phyloP scores from a whole-genome alignment of 2,329 filamentous ascomycete genomes.

The Myrmaecium sp. region DNA sequence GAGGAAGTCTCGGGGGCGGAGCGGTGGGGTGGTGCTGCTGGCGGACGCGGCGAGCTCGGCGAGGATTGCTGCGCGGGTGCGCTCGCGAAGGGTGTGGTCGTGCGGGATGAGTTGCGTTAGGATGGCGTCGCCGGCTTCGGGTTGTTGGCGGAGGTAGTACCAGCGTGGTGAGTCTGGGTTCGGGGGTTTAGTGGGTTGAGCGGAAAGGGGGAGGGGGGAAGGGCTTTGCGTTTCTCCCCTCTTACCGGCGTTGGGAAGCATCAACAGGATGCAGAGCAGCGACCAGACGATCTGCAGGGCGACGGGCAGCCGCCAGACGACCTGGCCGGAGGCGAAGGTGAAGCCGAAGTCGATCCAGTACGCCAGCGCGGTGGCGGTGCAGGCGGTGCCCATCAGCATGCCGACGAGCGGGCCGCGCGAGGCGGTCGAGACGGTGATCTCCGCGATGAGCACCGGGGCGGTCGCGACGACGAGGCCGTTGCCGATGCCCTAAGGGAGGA shows the following conservation, averaged over 20 bases:
- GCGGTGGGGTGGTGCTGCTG: constrained; percentile 4
- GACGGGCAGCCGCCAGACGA: constrained; percentile 17
- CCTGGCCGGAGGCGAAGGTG: constrained; percentile 11
- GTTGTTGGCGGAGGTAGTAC: constrained; percentile 10
- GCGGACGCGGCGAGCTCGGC: constrained; percentile 7
- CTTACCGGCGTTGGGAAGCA: constrained; percentile 10
- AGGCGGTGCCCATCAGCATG: constrained; percentile 13
- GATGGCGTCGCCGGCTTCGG: constrained; percentile 10
- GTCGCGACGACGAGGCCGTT: constrained; percentile 16
- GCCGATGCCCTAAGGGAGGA: constrained; percentile 14
- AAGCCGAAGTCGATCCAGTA: constrained; percentile 21
- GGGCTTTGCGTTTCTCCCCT: too few relatives aligned
- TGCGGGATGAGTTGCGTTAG: constrained; percentile 10
- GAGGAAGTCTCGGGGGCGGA: constrained; percentile 11
- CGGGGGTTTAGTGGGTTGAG: too few relatives aligned
- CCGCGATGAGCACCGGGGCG: constrained; percentile 15
- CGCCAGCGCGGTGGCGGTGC: constrained; percentile 12
- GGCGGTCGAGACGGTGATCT: constrained; percentile 12
- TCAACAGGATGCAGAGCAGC: constrained; percentile 9
- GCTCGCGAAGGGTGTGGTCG: constrained; percentile 6
- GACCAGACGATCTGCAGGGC: constrained; percentile 15
- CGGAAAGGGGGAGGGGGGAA: neutral
- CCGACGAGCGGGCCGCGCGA: constrained; percentile 14
- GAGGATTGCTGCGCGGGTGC: constrained; percentile 6
- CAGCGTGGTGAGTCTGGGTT: constrained; percentile 14